A percentile compares a stretch with the other conserved stretches of the same genome.
phyloP scores from a whole-genome alignment of 768 basidiomycete genomes.

The Infundibulicybe gibba region DNA sequence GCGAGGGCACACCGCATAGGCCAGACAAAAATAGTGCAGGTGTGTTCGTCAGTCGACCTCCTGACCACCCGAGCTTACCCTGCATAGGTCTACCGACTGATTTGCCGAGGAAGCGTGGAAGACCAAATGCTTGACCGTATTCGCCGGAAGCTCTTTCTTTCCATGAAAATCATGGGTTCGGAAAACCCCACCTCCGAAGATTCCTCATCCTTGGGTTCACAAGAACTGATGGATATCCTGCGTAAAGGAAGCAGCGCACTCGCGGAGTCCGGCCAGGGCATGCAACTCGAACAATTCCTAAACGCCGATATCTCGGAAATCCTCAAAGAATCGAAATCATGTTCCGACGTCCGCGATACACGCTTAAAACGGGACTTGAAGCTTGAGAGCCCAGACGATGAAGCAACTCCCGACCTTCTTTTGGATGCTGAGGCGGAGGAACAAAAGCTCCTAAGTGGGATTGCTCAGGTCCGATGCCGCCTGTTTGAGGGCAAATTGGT shows the following conservation, averaged over 20 bases:
- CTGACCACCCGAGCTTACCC: not conserved
- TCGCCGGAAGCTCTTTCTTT: constrained; percentile 67
- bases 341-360: constrained; percentile 38
- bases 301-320: constrained; percentile 40
- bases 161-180: constrained; percentile 56
- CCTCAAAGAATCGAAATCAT: constrained; percentile 37
- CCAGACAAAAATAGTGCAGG: constrained; percentile 69
- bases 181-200: constrained; percentile 19
- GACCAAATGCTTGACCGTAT: constrained; percentile 74
- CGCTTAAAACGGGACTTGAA: constrained; percentile 40
- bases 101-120: constrained; percentile 68
- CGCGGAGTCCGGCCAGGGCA: constrained; percentile 27
- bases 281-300: constrained; percentile 41
- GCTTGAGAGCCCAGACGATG: constrained; percentile 7
- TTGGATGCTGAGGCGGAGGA: constrained; percentile 54
- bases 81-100: constrained; percentile 61
- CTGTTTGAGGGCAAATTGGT: constrained; percentile 54
- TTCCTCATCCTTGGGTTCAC: constrained; percentile 27
- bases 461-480: constrained; percentile 56
- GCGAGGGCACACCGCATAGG: constrained; percentile 83
- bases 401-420: constrained; percentile 20
- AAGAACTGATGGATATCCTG: constrained; percentile 53
- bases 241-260: constrained; percentile 57
- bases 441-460: constrained; percentile 41
- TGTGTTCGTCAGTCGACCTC: constrained; percentile 11